A percentile compares a stretch with the other conserved stretches of the same genome.
These are phyloP conservation scores for Borealophlyctis nickersoniae DNA, from an alignment of 192 early-diverging fungal species.

Conservation along the genomic window DNA sequence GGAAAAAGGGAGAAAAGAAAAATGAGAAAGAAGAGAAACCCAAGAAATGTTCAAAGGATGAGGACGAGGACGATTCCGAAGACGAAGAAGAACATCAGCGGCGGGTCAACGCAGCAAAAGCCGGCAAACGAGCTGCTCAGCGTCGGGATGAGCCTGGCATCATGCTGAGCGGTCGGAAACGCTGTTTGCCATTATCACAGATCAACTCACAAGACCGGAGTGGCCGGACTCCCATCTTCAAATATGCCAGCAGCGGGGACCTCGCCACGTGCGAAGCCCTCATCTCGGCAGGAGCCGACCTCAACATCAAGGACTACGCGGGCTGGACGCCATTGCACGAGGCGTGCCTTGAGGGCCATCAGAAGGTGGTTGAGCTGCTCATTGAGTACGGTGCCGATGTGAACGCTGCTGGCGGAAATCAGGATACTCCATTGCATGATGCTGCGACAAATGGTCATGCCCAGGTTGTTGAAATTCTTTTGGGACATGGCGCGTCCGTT, in stretches of 20 bases:
- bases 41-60: too few relatives aligned
- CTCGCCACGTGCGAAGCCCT: slow-evolving; percentile 32
- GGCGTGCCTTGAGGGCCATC: slow-evolving; percentile 47
- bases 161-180: too few relatives aligned
- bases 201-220: slow-evolving; percentile 41
- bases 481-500: slow-evolving; percentile 47
- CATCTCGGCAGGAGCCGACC: slow-evolving; percentile 47
- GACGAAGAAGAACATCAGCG: too few relatives aligned
- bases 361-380: slow-evolving; percentile 37
- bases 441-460: slow-evolving; percentile 44
- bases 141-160: too few relatives aligned
- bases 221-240: slow-evolving; percentile 49
- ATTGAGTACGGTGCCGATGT: slow-evolving; percentile 51
- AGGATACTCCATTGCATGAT: slow-evolving; percentile 62
- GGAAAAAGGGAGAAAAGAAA: too few relatives aligned
- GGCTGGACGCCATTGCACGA: slow-evolving; percentile 59
- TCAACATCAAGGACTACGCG: slow-evolving; percentile 51
- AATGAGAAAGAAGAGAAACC: too few relatives aligned
- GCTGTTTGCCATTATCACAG: too few relatives aligned
- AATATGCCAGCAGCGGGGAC: slow-evolving; percentile 40
- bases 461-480: slow-evolving; percentile 46
- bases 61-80: too few relatives aligned
- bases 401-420: slow-evolving; percentile 42
- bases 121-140: too few relatives aligned
- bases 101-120: too few relatives aligned